Evolutionary conservation across 192 early-diverging fungal species (phyloP).

Genomic region (Thoreauomyces humboldtii): DNA sequence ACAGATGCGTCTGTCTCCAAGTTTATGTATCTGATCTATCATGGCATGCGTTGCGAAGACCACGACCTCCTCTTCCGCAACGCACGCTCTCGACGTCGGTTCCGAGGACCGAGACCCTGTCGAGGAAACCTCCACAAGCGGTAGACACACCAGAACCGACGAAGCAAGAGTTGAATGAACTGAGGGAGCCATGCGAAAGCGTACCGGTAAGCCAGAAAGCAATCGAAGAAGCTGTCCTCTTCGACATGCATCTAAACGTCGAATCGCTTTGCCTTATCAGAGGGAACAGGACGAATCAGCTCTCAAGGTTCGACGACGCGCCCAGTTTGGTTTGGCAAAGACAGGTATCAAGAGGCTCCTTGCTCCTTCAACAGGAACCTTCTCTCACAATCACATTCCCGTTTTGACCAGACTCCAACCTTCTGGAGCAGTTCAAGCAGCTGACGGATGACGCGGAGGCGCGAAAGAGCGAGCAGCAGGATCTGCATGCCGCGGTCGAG

Average conservation of each 20-base stretch:
- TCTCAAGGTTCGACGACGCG: constrained; percentile 12
- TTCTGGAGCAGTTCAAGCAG: constrained; percentile 9
- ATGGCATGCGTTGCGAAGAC: too few relatives aligned
- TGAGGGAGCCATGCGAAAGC: constrained; percentile 1
- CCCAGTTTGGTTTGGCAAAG: constrained; percentile 13
- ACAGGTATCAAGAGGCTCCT: too few relatives aligned
- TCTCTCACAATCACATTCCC: background rate
- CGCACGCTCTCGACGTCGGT: too few relatives aligned
- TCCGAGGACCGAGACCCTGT: too few relatives aligned
- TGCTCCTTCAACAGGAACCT: too few relatives aligned
- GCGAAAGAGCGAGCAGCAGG: constrained; percentile 8
- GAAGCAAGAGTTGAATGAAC: background rate
- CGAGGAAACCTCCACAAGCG: too few relatives aligned
- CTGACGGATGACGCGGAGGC: constrained; percentile 16
- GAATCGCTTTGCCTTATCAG: background rate
- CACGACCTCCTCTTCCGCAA: too few relatives aligned
- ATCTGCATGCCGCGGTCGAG: constrained; percentile 22
- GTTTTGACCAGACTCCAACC: background rate
- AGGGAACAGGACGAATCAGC: constrained; percentile 3
- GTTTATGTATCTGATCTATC: too few relatives aligned
- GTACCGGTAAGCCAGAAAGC: too few relatives aligned
- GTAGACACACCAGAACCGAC: constrained; percentile 1
- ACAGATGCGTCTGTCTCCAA: too few relatives aligned
- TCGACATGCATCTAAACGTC: too few relatives aligned
- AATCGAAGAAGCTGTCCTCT: too few relatives aligned